A percentile compares a stretch with the other conserved stretches of the same genome.
Evolutionary conservation across 495 filamentous ascomycete genomes (phyloP).

Genomic region (Hyaloscypha bicolor): DNA sequence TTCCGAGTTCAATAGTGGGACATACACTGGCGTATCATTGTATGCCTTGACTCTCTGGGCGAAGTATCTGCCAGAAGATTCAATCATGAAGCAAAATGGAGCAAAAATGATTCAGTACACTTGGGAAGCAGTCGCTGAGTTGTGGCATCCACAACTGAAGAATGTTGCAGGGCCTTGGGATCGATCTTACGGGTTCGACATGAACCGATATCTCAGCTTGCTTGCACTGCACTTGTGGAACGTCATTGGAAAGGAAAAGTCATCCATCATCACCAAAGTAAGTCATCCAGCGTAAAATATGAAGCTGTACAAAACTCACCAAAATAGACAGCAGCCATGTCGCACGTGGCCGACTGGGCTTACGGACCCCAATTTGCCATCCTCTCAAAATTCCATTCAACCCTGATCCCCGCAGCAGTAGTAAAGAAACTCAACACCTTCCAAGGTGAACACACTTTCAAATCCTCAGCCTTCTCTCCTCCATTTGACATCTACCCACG

Average conservation of each 20-base stretch:
- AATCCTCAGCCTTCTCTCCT: slow-evolving; percentile 39
- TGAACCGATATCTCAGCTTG: slow-evolving; percentile 44
- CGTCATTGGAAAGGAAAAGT: slow-evolving; percentile 37
- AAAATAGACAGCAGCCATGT: slow-evolving; percentile 35
- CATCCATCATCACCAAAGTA: slow-evolving; percentile 21
- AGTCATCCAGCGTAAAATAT: background rate
- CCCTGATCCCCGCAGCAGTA: slow-evolving; percentile 28
- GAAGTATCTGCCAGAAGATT: slow-evolving; percentile 39
- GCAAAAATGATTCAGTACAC: slow-evolving; percentile 35
- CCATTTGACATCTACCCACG: slow-evolving; percentile 44
- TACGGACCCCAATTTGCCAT: slow-evolving; percentile 42
- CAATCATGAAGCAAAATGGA: slow-evolving; percentile 38
- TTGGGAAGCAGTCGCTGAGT: slow-evolving; percentile 37
- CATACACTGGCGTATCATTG: slow-evolving; percentile 46
- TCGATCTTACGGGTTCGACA: slow-evolving; percentile 46
- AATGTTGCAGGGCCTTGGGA: slow-evolving; percentile 50
- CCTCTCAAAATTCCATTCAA: slow-evolving; percentile 35
- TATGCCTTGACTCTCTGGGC: slow-evolving; percentile 45
- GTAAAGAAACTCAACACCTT: slow-evolving; percentile 36
- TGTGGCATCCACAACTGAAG: slow-evolving; percentile 43
- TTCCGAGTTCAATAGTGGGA: slow-evolving; percentile 48
- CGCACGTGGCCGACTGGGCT: slow-evolving; percentile 44
- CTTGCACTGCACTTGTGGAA: slow-evolving; percentile 43
- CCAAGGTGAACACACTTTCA: slow-evolving; percentile 41
- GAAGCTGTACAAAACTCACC: slow-evolving; percentile 6